phyloP scores from a whole-genome alignment of 148 eudicot species.

The Suaeda aralocaspica region DNA sequence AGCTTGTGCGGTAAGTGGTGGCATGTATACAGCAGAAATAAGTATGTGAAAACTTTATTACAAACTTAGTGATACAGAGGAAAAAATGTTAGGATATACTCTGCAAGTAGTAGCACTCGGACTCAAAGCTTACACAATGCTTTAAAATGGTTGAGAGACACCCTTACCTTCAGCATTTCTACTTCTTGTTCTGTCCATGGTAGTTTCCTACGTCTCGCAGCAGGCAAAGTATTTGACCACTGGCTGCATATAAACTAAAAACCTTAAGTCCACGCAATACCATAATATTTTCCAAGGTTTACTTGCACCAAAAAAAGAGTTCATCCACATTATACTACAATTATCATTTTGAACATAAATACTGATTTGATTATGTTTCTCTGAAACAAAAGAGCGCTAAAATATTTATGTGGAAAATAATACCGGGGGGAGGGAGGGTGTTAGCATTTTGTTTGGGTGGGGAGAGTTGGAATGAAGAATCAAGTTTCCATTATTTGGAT shows the following conservation, averaged over 20 bases:
- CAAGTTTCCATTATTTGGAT: no score
- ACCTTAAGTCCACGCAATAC: not conserved
- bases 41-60: no score
- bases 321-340: not conserved
- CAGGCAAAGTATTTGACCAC: constrained; percentile 17
- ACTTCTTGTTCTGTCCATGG: constrained; percentile 65
- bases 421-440: no score
- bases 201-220: constrained; percentile 37
- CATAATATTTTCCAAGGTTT: not conserved
- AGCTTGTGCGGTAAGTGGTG: no score
- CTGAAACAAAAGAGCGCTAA: not conserved
- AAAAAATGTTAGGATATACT: no score
- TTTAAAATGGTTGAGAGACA: not conserved
- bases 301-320: not conserved
- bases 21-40: no score
- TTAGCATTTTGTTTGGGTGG: no score
- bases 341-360: not conserved
- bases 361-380: not conserved
- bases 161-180: constrained; percentile 51
- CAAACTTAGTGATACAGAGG: no score
- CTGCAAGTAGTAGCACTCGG: no score
- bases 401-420: no score
- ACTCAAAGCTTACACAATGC: no score
- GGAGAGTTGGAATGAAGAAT: no score
- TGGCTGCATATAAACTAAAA: constrained; percentile 26